Conservation (phyloP, 73 alveolate genomes). For the Paramecium primaurelia region DNA sequence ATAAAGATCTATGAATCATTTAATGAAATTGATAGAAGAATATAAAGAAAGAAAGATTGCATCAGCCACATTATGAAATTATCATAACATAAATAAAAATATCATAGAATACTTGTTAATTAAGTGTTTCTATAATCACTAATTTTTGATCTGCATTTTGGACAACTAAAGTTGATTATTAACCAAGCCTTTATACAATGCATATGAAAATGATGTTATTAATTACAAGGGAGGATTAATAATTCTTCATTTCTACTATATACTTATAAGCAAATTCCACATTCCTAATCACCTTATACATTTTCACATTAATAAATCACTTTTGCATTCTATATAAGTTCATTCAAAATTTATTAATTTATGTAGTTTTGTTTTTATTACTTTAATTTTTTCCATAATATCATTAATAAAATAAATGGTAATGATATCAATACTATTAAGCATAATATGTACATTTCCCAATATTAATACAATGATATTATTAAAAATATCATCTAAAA, state of each 20-base stretch:
- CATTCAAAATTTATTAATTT: not conserved
- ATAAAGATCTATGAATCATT: slow-evolving; percentile 70
- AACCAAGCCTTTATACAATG: not conserved
- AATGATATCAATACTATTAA: not conserved
- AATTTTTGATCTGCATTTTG: not conserved
- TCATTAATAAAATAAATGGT: not conserved
- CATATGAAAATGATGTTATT: not conserved
- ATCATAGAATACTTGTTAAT: not conserved
- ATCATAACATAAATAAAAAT: not conserved
- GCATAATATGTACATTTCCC: not conserved
- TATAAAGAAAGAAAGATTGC: slow-evolving; percentile 66
- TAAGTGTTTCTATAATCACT: not conserved
- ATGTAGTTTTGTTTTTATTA: not conserved
- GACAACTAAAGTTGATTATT: not conserved
- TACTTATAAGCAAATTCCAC: not conserved
- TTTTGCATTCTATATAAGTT: not conserved
- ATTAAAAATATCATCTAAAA: not conserved
- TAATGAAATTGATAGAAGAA: slow-evolving; percentile 73
- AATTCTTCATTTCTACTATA: not conserved
- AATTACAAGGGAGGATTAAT: not conserved
- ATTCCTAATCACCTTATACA: not conserved
- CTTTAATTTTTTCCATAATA: not conserved
- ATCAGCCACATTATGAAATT: slow-evolving; percentile 19
- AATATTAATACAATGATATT: not conserved
- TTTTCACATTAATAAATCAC: not conserved